phyloP scores from a whole-genome alignment of 257 asterid genomes.

The Nicotiana otophora region DNA sequence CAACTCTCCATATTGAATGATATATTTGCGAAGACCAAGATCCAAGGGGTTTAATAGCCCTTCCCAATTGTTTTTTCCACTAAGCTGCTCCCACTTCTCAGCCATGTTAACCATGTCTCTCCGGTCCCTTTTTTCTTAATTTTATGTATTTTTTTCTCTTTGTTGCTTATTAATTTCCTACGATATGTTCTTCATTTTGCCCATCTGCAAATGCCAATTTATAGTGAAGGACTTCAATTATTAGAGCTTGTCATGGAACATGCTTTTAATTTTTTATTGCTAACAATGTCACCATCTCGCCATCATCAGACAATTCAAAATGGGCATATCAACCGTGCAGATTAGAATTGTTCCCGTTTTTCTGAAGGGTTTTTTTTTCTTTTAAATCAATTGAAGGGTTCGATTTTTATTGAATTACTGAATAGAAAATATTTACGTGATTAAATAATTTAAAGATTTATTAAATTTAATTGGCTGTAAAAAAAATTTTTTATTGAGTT shows the following conservation, averaged over 20 bases:
- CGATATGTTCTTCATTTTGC: background rate
- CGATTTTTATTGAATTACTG: background rate
- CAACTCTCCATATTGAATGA: background rate
- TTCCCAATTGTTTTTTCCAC: background rate
- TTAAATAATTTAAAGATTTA: background rate
- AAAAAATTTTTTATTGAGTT: background rate
- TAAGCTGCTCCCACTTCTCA: conserved; percentile 2
- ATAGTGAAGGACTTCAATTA: background rate
- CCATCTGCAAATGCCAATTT: background rate
- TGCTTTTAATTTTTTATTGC: background rate
- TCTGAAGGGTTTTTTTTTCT: background rate
- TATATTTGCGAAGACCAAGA: background rate
- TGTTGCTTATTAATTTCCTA: background rate
- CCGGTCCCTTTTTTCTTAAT: background rate
- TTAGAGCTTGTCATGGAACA: background rate
- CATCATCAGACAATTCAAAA: background rate
- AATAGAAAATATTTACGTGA: background rate
- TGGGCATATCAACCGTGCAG: background rate
- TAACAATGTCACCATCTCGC: background rate
- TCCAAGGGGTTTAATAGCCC: background rate
- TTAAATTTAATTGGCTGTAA: background rate
- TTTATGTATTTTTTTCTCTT: background rate
- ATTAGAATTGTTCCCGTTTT: background rate
- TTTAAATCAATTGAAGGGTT: background rate
- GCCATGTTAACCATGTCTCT: background rate